Conservation (phyloP, 1,284 basidiomycete species). For the Austropuccinia psidii region DNA sequence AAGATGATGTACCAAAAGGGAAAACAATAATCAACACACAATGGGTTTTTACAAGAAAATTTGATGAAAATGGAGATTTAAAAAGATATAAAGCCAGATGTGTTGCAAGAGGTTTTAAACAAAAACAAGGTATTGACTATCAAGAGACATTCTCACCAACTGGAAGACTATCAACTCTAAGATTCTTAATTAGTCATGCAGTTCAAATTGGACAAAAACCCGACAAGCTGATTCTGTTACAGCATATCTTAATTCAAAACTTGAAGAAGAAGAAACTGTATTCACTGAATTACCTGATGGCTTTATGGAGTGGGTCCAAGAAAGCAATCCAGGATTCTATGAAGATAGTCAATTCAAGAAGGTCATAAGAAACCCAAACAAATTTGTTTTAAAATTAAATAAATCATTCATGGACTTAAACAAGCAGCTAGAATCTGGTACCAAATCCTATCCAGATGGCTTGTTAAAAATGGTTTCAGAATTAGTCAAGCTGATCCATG, state of each 20-base stretch:
- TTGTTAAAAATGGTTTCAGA: background rate
- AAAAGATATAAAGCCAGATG: slow-evolving; percentile 24
- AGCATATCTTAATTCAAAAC: slow-evolving; percentile 12
- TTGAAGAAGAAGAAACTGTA: slow-evolving; percentile 8
- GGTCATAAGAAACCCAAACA: background rate
- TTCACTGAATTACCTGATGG: slow-evolving; percentile 15
- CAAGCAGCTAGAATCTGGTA: background rate
- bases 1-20: background rate
- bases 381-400: background rate
- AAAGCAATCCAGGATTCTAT: slow-evolving; percentile 11
- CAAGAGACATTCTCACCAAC: slow-evolving; percentile 25
- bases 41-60: slow-evolving; percentile 11
- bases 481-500: background rate
- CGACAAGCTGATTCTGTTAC: slow-evolving; percentile 27
- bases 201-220: background rate
- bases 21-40: background rate
- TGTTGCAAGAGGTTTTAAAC: slow-evolving; percentile 16
- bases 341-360: background rate
- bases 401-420: background rate
- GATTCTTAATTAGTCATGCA: background rate
- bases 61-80: background rate
- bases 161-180: background rate
- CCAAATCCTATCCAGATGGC: background rate
- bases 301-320: slow-evolving; percentile 20
- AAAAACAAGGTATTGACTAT: slow-evolving; percentile 22